Conservation (phyloP, 352 stramenopile species). For the Phytophthora tentaculata region DNA sequence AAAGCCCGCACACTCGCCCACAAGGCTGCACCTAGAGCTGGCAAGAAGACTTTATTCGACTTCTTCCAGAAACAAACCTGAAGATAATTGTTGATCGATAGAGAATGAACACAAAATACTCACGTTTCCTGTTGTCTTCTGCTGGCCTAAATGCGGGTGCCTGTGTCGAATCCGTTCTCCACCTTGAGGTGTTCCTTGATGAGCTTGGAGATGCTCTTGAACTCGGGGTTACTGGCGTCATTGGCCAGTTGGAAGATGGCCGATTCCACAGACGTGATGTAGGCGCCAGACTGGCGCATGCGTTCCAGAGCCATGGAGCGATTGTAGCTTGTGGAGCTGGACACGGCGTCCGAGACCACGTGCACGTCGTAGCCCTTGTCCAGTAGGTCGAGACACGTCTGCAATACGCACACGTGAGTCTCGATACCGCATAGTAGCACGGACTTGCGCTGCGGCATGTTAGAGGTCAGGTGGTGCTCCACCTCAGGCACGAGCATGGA, state of each 20-base stretch:
- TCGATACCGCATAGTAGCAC: constrained; percentile 98
- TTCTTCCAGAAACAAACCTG: constrained; percentile 47
- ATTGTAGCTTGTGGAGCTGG: constrained; percentile 88
- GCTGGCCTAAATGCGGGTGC: constrained; percentile 15
- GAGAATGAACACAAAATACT: constrained; percentile 7
- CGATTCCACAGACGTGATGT: constrained; percentile 96
- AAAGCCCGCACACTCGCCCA: constrained; percentile 14
- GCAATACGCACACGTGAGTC: constrained; percentile 94
- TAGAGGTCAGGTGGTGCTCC: constrained; percentile 66
- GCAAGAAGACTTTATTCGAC: constrained; percentile 46
- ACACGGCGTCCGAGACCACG: constrained; percentile 96
- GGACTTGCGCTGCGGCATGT: constrained; percentile 65
- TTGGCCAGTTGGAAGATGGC: constrained; percentile 95
- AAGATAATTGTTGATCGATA: constrained; percentile 16
- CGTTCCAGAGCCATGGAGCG: constrained; percentile 92
- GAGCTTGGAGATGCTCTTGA: constrained; percentile 93
- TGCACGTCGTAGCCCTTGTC: constrained; percentile 97
- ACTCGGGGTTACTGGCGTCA: constrained; percentile 92
- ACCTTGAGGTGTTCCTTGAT: constrained; percentile 93
- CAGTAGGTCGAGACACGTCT: constrained; percentile 97
- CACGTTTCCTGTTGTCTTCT: constrained; percentile 24
- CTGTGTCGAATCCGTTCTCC: constrained; percentile 62
- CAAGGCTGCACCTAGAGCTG: constrained; percentile 16
- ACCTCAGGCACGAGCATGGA: constrained; percentile 98
- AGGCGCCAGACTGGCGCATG: constrained; percentile 94